Base-by-base conservation (phyloP, 2,329 filamentous ascomycete genomes). In the Colletotrichum karsti region DNA sequence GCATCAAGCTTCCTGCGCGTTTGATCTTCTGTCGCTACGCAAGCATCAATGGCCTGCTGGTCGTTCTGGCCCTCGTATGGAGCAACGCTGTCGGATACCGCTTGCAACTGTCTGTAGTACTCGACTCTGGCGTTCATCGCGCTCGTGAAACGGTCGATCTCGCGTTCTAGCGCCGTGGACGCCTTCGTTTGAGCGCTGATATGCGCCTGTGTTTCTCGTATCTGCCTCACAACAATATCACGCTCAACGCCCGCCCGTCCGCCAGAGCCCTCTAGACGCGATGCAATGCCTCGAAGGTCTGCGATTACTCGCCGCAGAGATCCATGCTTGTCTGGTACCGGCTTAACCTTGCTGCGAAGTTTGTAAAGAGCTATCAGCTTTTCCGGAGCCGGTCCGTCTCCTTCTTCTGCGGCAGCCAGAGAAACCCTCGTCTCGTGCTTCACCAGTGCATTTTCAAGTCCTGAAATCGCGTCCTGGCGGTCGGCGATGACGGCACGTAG, bases 91-190 rank as follows among this genome's bases (percentile, higher is more conserved):
- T 98, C 95, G 0, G 95, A 98, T n/a, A 98, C 90, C 26, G 89
- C 88, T 76, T 98, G 96, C 10, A 98, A 85, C 74, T 98, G 94
- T 5, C 92, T 90, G 76, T 98, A 98, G 76, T 94, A 98, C 64
- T 96, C 94, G 1, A 98, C 81, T 13, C 96, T 91, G 39, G 90
- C 85, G 74, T 98, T 98, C 89, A 97, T 95, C 0, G 92, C 89
- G 15, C 85, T 84, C 28, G 90, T 91, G 76, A 97, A 96, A 28
- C 90, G 82, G 51, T 95, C 91, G 6, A 94, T 81, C 77, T 98
- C 95, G 67, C 88, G 88, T 69, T 93, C 90, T 12, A 91, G 77
- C 5, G 78, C 78, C 3, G 75, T 67, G 0, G 77, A 74, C 1
- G 79, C 82, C 73, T 90, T 90, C 35, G 72, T 82, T 72, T 91